These are phyloP conservation scores for Batrachochytrium dendrobatidis DNA, from an alignment of 371 early-diverging fungal species.

Conservation along the genomic window DNA sequence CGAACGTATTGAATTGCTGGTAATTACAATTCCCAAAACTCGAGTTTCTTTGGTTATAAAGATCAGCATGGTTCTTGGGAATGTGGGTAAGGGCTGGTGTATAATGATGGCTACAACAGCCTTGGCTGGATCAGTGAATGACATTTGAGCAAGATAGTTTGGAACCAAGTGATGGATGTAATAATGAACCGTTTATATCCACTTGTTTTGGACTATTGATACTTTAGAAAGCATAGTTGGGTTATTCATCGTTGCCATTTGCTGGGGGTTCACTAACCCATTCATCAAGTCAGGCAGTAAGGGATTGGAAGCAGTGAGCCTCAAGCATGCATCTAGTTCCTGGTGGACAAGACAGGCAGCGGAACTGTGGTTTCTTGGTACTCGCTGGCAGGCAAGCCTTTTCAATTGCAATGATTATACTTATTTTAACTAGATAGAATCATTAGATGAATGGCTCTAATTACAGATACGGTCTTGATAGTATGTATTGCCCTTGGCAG, in stretches of 20 bases:
- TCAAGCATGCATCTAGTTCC: conserved; percentile 17
- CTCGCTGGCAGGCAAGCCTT: conserved; percentile 76
- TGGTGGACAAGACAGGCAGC: conserved; percentile 56
- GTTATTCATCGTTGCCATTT: conserved; percentile 64
- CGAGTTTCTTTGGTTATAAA: not conserved
- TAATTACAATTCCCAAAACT: no score
- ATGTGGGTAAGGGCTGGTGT: no score
- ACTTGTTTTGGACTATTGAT: not conserved
- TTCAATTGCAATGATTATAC: no score
- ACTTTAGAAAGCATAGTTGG: conserved; percentile 40
- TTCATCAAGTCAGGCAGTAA: conserved; percentile 80
- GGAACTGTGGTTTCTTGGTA: conserved; percentile 70
- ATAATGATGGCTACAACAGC: no score
- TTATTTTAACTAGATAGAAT: not conserved
- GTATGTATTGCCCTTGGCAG: conserved; percentile 76
- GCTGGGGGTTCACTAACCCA: conserved; percentile 95
- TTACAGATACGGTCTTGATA: conserved; percentile 14
- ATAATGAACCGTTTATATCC: not conserved
- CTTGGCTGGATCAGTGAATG: no score
- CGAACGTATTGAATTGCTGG: no score
- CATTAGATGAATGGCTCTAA: not conserved
- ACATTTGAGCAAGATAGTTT: no score
- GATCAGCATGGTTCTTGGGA: no score
- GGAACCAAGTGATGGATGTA: not conserved
- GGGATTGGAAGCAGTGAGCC: conserved; percentile 68